Percentiles rank a stretch among this genome's conserved stretches.
Conservation (phyloP, 1,284 basidiomycete genomes). For the Volvariella surrecta region DNA sequence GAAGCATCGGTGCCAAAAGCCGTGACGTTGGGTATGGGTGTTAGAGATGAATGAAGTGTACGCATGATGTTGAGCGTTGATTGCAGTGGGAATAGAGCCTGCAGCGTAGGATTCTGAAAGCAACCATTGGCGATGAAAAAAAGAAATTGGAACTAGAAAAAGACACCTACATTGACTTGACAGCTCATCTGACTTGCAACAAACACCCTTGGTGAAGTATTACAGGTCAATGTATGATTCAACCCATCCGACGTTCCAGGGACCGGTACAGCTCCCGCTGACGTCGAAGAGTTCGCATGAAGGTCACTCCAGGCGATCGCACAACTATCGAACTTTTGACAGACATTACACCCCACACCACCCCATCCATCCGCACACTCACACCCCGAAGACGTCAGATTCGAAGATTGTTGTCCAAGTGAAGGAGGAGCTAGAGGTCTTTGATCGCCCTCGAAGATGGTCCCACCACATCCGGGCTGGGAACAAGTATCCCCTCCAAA, state of each 20-base stretch:
- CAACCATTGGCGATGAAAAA: background rate
- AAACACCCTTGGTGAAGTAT: slow-evolving; percentile 48
- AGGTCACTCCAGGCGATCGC: slow-evolving; percentile 36
- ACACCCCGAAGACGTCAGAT: slow-evolving; percentile 57
- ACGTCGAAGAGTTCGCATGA: slow-evolving; percentile 34
- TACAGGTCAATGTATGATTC: slow-evolving; percentile 61
- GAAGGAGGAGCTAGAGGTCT: slow-evolving; percentile 40
- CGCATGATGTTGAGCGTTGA: slow-evolving; percentile 73
- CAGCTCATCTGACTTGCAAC: slow-evolving; percentile 71
- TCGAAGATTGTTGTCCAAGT: slow-evolving; percentile 37
- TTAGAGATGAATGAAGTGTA: slow-evolving; percentile 58
- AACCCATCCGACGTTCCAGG: slow-evolving; percentile 22
- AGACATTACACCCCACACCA: slow-evolving; percentile 75
- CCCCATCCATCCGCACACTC: slow-evolving; percentile 66
- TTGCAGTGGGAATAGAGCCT: slow-evolving; percentile 59
- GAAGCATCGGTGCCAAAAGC: slow-evolving; percentile 49
- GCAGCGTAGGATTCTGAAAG: slow-evolving; percentile 67
- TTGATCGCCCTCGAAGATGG: slow-evolving; percentile 61
- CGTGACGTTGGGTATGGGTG: slow-evolving; percentile 58
- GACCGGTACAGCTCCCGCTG: slow-evolving; percentile 17
- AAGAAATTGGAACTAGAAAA: background rate
- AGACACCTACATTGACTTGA: slow-evolving; percentile 55
- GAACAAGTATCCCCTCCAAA: slow-evolving; percentile 68
- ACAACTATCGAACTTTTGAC: slow-evolving; percentile 51
- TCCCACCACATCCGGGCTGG: slow-evolving; percentile 69